These are phyloP conservation scores for Schizosaccharomyces octosporus DNA, from an alignment of 805 yeast species.

Conservation along the genomic window DNA sequence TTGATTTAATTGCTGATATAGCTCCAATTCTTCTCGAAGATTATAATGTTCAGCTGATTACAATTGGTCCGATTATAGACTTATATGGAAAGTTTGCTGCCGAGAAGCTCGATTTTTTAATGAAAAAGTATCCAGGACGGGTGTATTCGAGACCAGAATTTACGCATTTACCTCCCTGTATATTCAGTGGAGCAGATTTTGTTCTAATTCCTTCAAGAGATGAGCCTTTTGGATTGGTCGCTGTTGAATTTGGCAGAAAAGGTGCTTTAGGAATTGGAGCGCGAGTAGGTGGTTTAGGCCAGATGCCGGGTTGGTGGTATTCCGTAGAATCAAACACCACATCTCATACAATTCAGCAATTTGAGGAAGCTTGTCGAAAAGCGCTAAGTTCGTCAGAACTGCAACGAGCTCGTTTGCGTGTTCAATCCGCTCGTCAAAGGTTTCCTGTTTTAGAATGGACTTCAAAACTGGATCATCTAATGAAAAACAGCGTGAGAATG, in stretches of 20 bases:
- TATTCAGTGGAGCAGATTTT: conserved; percentile 2
- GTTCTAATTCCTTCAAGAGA: conserved; percentile 1
- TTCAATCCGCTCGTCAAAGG: neutral
- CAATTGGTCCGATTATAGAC: conserved; percentile 1
- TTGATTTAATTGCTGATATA: conserved; percentile 1
- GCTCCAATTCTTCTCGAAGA: neutral
- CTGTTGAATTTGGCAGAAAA: conserved; percentile 2
- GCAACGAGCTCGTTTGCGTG: neutral
- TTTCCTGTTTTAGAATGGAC: conserved; percentile 1
- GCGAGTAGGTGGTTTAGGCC: conserved; percentile 2
- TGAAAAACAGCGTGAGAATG: neutral
- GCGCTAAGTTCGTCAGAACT: neutral
- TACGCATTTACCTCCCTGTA: conserved; percentile 2
- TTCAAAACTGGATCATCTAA: neutral
- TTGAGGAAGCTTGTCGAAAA: conserved; percentile 1
- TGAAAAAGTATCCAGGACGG: neutral
- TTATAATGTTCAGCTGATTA: neutral
- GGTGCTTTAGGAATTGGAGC: conserved; percentile 2
- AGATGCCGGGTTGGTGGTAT: conserved; percentile 3
- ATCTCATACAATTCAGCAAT: neutral
- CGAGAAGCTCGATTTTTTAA: neutral
- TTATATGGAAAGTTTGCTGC: conserved; percentile 3
- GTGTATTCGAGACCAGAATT: neutral
- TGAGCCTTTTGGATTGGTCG: conserved; percentile 2
- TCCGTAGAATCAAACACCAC: neutral